These are phyloP conservation scores for Spergularia marina DNA, from an alignment of 148 eudicot species.

Conservation along the genomic window DNA sequence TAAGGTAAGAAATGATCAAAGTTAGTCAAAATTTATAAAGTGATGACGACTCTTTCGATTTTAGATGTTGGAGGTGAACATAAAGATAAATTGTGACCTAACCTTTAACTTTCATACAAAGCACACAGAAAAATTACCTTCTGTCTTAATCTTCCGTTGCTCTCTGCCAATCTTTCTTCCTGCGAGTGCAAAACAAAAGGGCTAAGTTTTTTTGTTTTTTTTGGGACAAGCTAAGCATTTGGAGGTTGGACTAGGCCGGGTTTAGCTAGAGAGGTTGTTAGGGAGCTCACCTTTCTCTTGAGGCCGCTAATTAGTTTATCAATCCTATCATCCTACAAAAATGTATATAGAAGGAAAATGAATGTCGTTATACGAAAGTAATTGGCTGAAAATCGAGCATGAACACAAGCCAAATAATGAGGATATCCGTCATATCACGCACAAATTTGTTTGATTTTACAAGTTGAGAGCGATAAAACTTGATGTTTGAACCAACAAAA, in stretches of 20 bases:
- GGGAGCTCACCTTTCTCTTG: slow-evolving; percentile 26
- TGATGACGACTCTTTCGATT: too few species aligned
- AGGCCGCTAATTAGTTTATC: slow-evolving; percentile 20
- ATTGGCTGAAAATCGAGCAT: too few species aligned
- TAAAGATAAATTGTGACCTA: background rate
- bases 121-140: background rate
- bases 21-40: too few species aligned
- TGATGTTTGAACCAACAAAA: too few species aligned
- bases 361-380: background rate
- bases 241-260: background rate
- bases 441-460: too few species aligned
- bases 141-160: slow-evolving; percentile 18
- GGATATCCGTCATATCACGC: too few species aligned
- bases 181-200: background rate
- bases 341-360: background rate
- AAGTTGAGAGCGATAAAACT: too few species aligned
- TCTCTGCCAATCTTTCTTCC: slow-evolving; percentile 19
- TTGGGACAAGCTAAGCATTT: too few species aligned
- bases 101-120: background rate
- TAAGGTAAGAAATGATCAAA: too few species aligned
- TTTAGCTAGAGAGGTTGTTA: background rate
- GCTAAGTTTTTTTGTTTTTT: background rate
- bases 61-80: too few species aligned
- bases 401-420: too few species aligned
- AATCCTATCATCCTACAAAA: slow-evolving; percentile 27